phyloP scores from a whole-genome alignment of 2,329 filamentous ascomycete species.

The Trichoderma sp. region DNA sequence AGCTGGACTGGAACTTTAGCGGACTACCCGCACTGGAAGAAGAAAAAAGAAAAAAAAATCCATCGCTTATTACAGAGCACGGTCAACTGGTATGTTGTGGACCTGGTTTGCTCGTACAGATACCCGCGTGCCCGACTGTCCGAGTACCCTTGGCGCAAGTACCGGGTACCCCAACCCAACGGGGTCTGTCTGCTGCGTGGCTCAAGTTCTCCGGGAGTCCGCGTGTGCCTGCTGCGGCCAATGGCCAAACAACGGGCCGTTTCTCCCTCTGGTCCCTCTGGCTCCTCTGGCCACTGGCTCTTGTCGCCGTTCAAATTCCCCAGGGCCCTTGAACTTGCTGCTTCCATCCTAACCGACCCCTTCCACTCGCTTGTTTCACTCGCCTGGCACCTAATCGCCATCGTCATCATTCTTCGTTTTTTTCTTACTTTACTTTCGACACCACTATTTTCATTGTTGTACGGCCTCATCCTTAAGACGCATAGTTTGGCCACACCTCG shows the following conservation, averaged over 20 bases:
- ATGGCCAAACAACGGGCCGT: conserved; percentile 10
- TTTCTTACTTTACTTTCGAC: neutral
- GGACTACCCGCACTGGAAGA: neutral
- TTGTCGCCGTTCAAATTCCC: neutral
- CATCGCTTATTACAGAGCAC: neutral
- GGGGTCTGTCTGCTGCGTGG: conserved; percentile 1
- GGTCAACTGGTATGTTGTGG: neutral
- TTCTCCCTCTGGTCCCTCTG: neutral
- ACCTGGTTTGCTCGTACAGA: neutral
- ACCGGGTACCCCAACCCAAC: neutral
- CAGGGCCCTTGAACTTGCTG: conserved; percentile 1
- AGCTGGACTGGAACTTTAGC: neutral
- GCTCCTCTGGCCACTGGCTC: neutral
- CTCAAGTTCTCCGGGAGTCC: conserved; percentile 10
- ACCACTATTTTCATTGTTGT: neutral
- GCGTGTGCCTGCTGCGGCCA: conserved; percentile 8
- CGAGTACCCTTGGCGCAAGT: neutral
- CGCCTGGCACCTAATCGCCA: neutral
- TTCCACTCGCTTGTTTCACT: conserved; percentile 20
- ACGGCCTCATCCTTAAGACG: neutral
- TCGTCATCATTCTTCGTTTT: neutral
- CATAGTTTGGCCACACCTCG: conserved; percentile 2
- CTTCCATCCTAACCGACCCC: conserved; percentile 10
- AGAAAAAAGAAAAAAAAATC: too few relatives aligned
- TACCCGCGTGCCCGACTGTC: neutral